Conservation (phyloP, 1,139 yeast genomes). For the Wickerhamiella pararugosa region DNA sequence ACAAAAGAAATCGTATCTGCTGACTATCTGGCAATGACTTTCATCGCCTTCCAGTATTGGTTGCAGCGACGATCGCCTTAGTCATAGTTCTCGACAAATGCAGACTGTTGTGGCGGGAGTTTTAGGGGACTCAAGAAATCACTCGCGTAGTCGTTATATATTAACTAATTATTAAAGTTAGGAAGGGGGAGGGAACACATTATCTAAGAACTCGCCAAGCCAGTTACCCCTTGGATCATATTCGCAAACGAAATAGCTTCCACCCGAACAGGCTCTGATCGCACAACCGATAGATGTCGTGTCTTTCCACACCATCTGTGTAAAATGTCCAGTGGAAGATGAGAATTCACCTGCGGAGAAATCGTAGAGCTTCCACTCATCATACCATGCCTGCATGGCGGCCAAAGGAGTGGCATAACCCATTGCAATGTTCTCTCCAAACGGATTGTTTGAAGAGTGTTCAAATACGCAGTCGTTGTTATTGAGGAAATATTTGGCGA, state of each 20-base stretch:
- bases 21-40: too few species aligned
- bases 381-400: slow-evolving; percentile 75
- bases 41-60: too few species aligned
- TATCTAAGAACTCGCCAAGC: slow-evolving; percentile 15
- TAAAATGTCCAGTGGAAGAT: slow-evolving; percentile 52
- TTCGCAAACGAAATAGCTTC: slow-evolving; percentile 40
- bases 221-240: slow-evolving; percentile 51
- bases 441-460: slow-evolving; percentile 57
- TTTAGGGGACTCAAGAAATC: too few species aligned
- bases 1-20: too few species aligned
- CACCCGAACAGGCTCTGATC: slow-evolving; percentile 24
- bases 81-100: too few species aligned
- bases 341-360: slow-evolving; percentile 31
- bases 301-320: slow-evolving; percentile 71
- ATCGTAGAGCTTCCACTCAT: slow-evolving; percentile 42
- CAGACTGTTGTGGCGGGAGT: too few species aligned
- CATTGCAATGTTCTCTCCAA: slow-evolving; percentile 79
- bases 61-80: too few species aligned
- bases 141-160: too few species aligned
- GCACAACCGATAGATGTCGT: slow-evolving; percentile 68
- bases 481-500: slow-evolving; percentile 50
- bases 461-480: slow-evolving; percentile 53
- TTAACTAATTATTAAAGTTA: too few species aligned
- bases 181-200: slow-evolving; percentile 4
- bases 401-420: slow-evolving; percentile 44